Base-by-base conservation (phyloP, 331 rosid species). In the Dryas integrifolia region DNA sequence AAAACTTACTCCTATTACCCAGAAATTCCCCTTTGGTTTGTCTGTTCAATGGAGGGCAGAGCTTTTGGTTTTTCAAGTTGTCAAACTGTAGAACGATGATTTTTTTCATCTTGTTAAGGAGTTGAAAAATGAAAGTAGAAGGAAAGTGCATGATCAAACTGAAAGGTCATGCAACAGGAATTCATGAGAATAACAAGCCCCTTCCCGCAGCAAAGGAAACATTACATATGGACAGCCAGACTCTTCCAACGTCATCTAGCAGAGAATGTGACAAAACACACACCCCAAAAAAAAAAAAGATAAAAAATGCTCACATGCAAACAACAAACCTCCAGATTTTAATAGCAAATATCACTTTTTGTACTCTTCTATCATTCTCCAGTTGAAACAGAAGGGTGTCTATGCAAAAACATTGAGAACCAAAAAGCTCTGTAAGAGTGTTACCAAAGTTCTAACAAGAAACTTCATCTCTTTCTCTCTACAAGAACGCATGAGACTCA, bases 401-500 rank as follows among this genome's bases (percentile, higher is more conserved):
- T 39, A 13, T 61, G 66, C 8, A 35, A 15, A n/a, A 5, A 45
- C 3, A 45, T 21, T 5, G 24, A 58, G 43, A 40, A 69, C 10
- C 66, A 24, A 56, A 52, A 35, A 14, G 52, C 58, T 70, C 6
- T 0, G 49, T 49, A 61, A 49, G 41, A 49, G 72, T 60, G 53
- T 88, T 92, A 92, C 98, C 98, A 92, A 86, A 72, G 98, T 90
- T 47, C 98, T 88, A 73, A 92, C 97, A 69, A 92, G 96, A 85
- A 87, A 90, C 86, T 92, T 92, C 71, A 87, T 87, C 86, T 92
- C 98, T 85, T 87, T 92, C 85, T 90, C 98, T 55, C 96, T 89
- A 68, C 97, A 92, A 44, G 96, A 87, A 46, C 92, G 82, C 91
- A 92, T 81, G 79, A 92, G 98, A 86, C 79, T 88, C 75, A 88